Conservation (phyloP, 768 basidiomycete genomes). For the Termitomyces sp. region DNA sequence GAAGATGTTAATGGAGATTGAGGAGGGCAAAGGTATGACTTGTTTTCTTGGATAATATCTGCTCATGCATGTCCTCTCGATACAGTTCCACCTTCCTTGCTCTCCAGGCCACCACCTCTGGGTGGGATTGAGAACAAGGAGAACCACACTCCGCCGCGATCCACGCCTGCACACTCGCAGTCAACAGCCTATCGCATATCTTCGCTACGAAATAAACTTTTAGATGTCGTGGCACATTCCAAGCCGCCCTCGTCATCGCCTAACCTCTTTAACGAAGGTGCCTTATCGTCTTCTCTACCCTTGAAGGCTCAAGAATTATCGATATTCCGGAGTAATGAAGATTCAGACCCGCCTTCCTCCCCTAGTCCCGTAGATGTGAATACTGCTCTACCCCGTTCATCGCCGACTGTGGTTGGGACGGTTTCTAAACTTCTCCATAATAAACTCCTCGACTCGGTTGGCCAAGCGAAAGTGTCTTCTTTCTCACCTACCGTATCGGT, state of each 20-base stretch:
- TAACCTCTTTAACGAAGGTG: slow-evolving; percentile 4
- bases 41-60: not conserved
- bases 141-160: slow-evolving; percentile 15
- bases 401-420: slow-evolving; percentile 7
- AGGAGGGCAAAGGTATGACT: not conserved
- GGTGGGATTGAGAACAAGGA: slow-evolving; percentile 23
- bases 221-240: slow-evolving; percentile 3
- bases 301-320: not conserved
- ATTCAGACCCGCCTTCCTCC: not conserved
- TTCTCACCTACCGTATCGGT: slow-evolving; percentile 20
- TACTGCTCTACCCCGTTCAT: not conserved
- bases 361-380: not conserved
- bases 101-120: slow-evolving; percentile 16
- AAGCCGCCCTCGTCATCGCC: slow-evolving; percentile 1
- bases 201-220: slow-evolving; percentile 1
- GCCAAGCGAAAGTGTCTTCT: slow-evolving; percentile 8
- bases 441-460: slow-evolving; percentile 1
- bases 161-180: not conserved
- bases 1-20: slow-evolving; percentile 18
- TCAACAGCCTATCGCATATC: not conserved
- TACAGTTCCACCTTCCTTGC: not conserved
- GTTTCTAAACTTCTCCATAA: not conserved
- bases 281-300: not conserved
- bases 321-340: not conserved
- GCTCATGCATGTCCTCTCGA: not conserved